phyloP scores from a whole-genome alignment of 2,329 filamentous ascomycete species.

The Aspergillus carbonarius region DNA sequence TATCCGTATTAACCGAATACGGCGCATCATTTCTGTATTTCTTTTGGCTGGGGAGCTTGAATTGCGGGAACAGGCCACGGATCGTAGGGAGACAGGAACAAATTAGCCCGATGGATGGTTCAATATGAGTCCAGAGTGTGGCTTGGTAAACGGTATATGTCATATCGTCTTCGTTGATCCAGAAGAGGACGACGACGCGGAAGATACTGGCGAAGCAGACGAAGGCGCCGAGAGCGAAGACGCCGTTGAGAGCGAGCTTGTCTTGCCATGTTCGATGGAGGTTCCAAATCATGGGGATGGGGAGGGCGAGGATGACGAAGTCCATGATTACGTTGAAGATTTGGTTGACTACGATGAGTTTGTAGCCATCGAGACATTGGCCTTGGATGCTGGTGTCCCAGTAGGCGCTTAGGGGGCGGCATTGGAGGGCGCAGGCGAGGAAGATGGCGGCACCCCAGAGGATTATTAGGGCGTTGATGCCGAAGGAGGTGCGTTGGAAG shows the following conservation, averaged over 20 bases:
- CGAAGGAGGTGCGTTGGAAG: conserved; percentile 28
- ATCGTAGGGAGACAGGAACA: conserved; percentile 37
- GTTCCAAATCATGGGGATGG: conserved; percentile 37
- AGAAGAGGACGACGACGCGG: conserved; percentile 37
- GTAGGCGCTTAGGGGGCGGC: conserved; percentile 30
- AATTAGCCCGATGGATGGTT: conserved; percentile 36
- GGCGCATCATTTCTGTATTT: conserved; percentile 20
- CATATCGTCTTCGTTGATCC: conserved; percentile 27
- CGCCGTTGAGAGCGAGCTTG: conserved; percentile 35
- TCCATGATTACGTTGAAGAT: conserved; percentile 35
- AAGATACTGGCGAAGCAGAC: conserved; percentile 39
- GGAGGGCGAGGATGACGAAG: conserved; percentile 32
- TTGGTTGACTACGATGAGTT: conserved; percentile 36
- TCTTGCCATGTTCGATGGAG: conserved; percentile 36
- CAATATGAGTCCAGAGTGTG: conserved; percentile 37
- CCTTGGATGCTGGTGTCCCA: conserved; percentile 30
- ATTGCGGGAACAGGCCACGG: conserved; percentile 32
- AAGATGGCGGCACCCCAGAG: conserved; percentile 32
- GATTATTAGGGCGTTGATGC: conserved; percentile 29
- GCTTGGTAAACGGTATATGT: conserved; percentile 37
- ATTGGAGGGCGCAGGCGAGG: conserved; percentile 34
- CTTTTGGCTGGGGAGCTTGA: conserved; percentile 22
- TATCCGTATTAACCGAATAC: conserved; percentile 29
- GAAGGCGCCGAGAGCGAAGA: conserved; percentile 33
- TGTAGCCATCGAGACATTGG: conserved; percentile 27